These are phyloP conservation scores for Heterobasidion parviporum DNA, from an alignment of 1,284 basidiomycete genomes.

Conservation along the genomic window DNA sequence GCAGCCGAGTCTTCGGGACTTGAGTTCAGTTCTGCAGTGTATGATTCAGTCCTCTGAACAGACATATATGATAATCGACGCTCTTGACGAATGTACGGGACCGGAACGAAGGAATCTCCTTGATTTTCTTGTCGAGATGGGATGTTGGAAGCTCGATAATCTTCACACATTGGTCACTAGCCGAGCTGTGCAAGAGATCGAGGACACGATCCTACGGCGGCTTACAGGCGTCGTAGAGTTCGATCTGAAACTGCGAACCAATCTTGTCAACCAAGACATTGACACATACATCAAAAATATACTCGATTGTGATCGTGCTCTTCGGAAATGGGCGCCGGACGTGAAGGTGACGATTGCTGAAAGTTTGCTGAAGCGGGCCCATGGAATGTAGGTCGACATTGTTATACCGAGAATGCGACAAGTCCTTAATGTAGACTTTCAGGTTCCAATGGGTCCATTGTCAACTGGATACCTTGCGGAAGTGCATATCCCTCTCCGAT, in stretches of 20 bases:
- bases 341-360: background rate
- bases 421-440: background rate
- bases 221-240: too few species aligned
- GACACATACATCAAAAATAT: background rate
- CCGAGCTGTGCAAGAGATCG: background rate
- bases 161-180: background rate
- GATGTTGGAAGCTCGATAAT: background rate
- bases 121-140: background rate
- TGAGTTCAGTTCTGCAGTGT: background rate
- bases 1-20: background rate
- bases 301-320: background rate
- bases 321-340: background rate
- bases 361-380: background rate
- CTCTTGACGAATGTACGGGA: conserved; percentile 1
- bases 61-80: conserved; percentile 2
- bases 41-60: background rate
- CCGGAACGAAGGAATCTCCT: background rate
- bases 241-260: background rate
- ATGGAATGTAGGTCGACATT: background rate
- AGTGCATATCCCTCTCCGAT: background rate
- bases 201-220: background rate
- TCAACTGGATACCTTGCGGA: conserved; percentile 1
- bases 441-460: conserved; percentile 3
- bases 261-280: background rate
- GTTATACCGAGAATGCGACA: background rate